Base-by-base conservation (phyloP, 2,329 filamentous ascomycete genomes). In the Colletotrichum sp. region DNA sequence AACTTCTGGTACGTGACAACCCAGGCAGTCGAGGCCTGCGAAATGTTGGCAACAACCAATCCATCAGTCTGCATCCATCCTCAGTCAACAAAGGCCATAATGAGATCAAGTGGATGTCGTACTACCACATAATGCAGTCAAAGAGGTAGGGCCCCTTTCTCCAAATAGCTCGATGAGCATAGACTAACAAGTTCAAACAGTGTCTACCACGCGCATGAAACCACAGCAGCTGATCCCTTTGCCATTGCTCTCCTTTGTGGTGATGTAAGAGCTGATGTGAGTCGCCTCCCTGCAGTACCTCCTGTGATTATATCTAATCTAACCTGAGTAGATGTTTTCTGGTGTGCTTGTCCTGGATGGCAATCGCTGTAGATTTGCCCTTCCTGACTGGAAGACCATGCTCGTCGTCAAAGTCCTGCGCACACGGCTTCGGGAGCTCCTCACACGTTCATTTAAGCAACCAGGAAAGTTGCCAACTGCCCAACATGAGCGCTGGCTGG, bases 41-140 rank as follows among this genome's bases (percentile, higher is more conserved):
- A 71, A 99, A 98, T 79, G 93, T 98, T 75, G 93, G 94, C 68
- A 99, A 98, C 86, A 98, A 98, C 82, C 96, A 99, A 84, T 91
- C 92, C 60, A 96, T 99, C 79, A 95, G 93, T 73, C 87, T 99
- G 24, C 95, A 98, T 79, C 94, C 96, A 1, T 94, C 94, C 1
- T 98, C 95, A 2, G 95, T 99, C 78, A 99, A 99, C 84, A 96
- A 96, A 82, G 90, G 89, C 9, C 88, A 88, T 75, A 87, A 88
- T 63, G 91, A 92, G 55, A 87, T 96, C 52, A 93, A 93, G 81
- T 99, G 95, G 92, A 87, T 99, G 60, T 97, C 95, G 1, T 99
- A 98, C 84, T 99, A 99, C 86, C 94, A 98, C 83, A 98, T 99
- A 78, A 98, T 99, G 95, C 96, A 98, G 84, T 94, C 94, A 4